Evolutionary conservation across 169 alveolate genomes (phyloP).

Genomic region (Plasmodium relictum): DNA sequence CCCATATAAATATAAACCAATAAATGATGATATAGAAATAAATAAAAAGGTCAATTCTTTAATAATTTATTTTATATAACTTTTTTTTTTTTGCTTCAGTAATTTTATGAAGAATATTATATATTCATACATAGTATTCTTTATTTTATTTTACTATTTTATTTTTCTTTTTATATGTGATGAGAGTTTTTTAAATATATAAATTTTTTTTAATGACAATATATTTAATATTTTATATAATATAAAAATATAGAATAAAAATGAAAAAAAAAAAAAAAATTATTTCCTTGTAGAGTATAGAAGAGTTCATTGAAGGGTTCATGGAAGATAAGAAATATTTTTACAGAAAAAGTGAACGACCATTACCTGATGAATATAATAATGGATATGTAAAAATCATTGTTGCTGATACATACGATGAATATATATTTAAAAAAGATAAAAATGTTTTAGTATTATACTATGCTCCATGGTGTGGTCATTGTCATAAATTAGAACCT

Average conservation of each 20-base stretch:
- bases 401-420: conserved; percentile 88
- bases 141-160: no score
- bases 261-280: no score
- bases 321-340: conserved; percentile 39
- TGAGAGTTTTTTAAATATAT: no score
- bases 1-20: conserved; percentile 63
- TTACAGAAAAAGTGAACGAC: conserved; percentile 61
- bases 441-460: conserved; percentile 90
- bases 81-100: no score
- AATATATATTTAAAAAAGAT: conserved; percentile 82
- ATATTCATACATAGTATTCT: no score
- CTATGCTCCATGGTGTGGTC: conserved; percentile 97
- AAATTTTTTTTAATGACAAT: no score
- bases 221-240: no score
- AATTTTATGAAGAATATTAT: no score
- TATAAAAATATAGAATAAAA: no score
- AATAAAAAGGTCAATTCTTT: conserved; percentile 44
- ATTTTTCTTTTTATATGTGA: no score
- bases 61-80: no score
- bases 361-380: conserved; percentile 70
- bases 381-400: conserved; percentile 76
- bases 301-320: conserved; percentile 38
- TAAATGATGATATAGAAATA: conserved; percentile 54
- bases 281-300: conserved; percentile 36
- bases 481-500: conserved; percentile 95